Conservation (phyloP, 345 rosid genomes). For the Barbarea vulgaris region DNA sequence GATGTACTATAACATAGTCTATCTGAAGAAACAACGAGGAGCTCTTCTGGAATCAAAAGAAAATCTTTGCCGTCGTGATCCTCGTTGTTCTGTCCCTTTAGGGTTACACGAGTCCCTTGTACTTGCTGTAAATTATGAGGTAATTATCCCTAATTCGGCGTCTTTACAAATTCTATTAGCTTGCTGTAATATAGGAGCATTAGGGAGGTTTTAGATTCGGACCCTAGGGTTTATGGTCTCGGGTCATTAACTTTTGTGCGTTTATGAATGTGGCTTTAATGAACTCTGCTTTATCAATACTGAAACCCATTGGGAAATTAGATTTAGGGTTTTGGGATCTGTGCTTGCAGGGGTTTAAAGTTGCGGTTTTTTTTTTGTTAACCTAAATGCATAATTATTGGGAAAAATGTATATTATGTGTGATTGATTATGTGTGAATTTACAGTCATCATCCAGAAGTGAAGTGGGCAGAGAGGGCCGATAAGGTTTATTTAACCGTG, state of each 20-base stretch:
- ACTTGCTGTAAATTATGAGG: slow-evolving; percentile 33
- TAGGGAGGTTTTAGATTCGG: slow-evolving; percentile 16
- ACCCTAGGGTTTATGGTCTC: slow-evolving; percentile 22
- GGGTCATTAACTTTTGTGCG: not conserved
- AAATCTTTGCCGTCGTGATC: slow-evolving; percentile 24
- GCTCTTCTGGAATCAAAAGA: slow-evolving; percentile 27
- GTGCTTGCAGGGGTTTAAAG: slow-evolving; percentile 4
- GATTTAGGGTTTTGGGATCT: slow-evolving; percentile 21
- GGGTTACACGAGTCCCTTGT: slow-evolving; percentile 26
- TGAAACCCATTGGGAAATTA: not conserved
- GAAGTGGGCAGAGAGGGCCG: slow-evolving; percentile 86
- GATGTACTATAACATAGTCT: slow-evolving; percentile 22
- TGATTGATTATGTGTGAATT: not conserved
- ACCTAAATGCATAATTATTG: not conserved
- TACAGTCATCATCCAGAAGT: slow-evolving; percentile 82
- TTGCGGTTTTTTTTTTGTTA: not conserved
- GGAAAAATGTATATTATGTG: not conserved
- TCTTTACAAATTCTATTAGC: not conserved
- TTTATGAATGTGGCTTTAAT: slow-evolving; percentile 10
- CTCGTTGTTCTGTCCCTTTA: slow-evolving; percentile 9
- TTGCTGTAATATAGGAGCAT: not conserved
- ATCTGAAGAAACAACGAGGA: slow-evolving; percentile 5
- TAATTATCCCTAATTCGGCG: not conserved
- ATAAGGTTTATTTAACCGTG: slow-evolving; percentile 71
- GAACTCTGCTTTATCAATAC: too few relatives aligned